A percentile compares a stretch with the other conserved stretches of the same genome.
These are phyloP conservation scores for Fusarium temperatum DNA, from an alignment of 2,329 filamentous ascomycete species.

Conservation along the genomic window DNA sequence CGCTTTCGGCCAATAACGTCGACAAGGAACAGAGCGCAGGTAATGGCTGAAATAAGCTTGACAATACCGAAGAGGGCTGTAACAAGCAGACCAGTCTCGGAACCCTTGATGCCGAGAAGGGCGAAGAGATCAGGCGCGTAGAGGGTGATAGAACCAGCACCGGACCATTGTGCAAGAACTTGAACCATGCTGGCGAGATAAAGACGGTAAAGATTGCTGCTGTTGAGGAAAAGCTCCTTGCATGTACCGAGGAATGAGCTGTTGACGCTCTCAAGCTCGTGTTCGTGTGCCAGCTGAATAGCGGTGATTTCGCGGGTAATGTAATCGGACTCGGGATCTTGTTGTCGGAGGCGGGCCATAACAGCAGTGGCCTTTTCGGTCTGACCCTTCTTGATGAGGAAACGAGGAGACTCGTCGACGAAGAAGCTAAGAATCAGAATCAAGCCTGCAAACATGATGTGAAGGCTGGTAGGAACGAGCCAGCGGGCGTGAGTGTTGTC, in stretches of 20 bases:
- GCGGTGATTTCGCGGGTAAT: conserved; percentile 15
- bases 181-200: conserved; percentile 34
- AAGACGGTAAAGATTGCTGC: conserved; percentile 26
- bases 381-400: conserved; percentile 20
- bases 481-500: conserved; percentile 13
- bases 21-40: conserved; percentile 5
- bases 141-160: conserved; percentile 19
- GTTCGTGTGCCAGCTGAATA: conserved; percentile 1
- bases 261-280: conserved; percentile 18
- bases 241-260: conserved; percentile 9
- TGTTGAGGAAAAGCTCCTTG: conserved; percentile 23
- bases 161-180: conserved; percentile 30
- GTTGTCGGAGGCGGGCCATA: conserved; percentile 7
- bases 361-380: conserved; percentile 4
- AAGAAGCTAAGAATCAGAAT: conserved; percentile 25
- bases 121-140: conserved; percentile 11
- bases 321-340: conserved; percentile 2
- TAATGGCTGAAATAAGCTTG: conserved; percentile 9
- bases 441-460: conserved; percentile 24
- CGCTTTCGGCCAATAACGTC: conserved; percentile 17
- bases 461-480: conserved; percentile 27
- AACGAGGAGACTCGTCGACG: conserved; percentile 22
- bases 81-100: conserved; percentile 14
- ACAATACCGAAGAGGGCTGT: conserved; percentile 16
- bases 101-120: conserved; percentile 4